These are phyloP conservation scores for Phytophthora kernoviae DNA, from an alignment of 352 stramenopile genomes.

Conservation along the genomic window DNA sequence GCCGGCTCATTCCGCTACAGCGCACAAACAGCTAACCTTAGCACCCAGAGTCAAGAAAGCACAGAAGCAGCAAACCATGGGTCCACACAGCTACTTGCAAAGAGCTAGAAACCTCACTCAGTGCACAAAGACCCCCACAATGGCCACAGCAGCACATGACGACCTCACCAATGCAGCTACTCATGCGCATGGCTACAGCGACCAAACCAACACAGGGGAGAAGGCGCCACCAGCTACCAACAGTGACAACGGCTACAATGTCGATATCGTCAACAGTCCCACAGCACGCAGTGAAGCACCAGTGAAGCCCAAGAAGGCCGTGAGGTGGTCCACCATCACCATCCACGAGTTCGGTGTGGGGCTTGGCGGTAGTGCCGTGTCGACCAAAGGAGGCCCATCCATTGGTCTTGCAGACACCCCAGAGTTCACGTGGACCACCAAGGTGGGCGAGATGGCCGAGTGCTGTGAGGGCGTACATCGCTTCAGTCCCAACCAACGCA, in stretches of 20 bases:
- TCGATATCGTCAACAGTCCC: background rate
- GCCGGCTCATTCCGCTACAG: background rate
- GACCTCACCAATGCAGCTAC: too few species aligned
- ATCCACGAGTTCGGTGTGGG: slow-evolving; percentile 69
- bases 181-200: too few species aligned
- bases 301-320: slow-evolving; percentile 28
- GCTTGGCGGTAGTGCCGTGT: slow-evolving; percentile 59
- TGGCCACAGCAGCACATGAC: background rate
- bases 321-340: slow-evolving; percentile 49
- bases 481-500: slow-evolving; percentile 63
- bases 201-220: background rate
- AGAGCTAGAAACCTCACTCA: background rate
- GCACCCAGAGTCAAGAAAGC: background rate
- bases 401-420: slow-evolving; percentile 58
- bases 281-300: background rate
- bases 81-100: background rate
- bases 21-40: background rate
- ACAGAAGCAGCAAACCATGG: background rate
- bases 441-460: slow-evolving; percentile 71
- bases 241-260: background rate
- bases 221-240: background rate
- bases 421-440: slow-evolving; percentile 75
- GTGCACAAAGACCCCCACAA: background rate
- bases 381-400: slow-evolving; percentile 58
- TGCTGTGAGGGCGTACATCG: slow-evolving; percentile 65